Conservation (phyloP, 768 basidiomycete species). For the Paxillus rubicundulus region DNA sequence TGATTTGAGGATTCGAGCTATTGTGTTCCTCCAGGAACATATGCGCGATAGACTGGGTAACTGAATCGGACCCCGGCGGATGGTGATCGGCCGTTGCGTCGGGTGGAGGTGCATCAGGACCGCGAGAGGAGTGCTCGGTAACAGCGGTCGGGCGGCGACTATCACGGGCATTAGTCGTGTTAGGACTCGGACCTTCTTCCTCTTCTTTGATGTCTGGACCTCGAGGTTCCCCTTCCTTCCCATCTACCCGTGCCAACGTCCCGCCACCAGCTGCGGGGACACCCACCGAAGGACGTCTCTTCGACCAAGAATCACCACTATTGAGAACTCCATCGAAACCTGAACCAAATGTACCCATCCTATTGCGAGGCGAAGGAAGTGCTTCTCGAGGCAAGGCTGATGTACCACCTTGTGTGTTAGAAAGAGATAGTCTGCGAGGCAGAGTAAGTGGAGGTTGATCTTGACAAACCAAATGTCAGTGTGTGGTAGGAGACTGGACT, state of each 20-base stretch:
- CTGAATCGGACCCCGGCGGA: slow-evolving; percentile 8
- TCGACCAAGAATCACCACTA: slow-evolving; percentile 68
- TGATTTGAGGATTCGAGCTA: slow-evolving; percentile 4
- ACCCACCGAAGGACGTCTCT: slow-evolving; percentile 61
- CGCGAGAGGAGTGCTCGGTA: slow-evolving; percentile 10
- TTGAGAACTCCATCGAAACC: slow-evolving; percentile 74
- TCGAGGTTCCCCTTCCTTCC: slow-evolving; percentile 40
- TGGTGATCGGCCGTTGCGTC: slow-evolving; percentile 9
- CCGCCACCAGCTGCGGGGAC: slow-evolving; percentile 40
- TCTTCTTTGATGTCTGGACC: slow-evolving; percentile 57
- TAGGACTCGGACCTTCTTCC: slow-evolving; percentile 37
- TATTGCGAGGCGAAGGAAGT: slow-evolving; percentile 62
- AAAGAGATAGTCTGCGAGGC: slow-evolving; percentile 69
- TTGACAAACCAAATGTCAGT: slow-evolving; percentile 29
- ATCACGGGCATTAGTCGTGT: slow-evolving; percentile 5
- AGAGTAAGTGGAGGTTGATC: slow-evolving; percentile 56
- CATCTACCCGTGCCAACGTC: slow-evolving; percentile 39
- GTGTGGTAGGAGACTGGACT: neutral
- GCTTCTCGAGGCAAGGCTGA: slow-evolving; percentile 56
- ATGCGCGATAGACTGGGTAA: slow-evolving; percentile 9
- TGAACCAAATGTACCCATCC: slow-evolving; percentile 53
- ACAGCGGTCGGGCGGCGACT: slow-evolving; percentile 8
- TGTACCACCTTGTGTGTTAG: slow-evolving; percentile 51
- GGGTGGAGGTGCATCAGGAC: slow-evolving; percentile 6
- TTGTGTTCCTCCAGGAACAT: slow-evolving; percentile 17